A percentile compares a stretch with the other conserved stretches of the same genome.
Evolutionary conservation across 805 yeast species (phyloP).

Genomic region (Zygotorulaspora sp.): DNA sequence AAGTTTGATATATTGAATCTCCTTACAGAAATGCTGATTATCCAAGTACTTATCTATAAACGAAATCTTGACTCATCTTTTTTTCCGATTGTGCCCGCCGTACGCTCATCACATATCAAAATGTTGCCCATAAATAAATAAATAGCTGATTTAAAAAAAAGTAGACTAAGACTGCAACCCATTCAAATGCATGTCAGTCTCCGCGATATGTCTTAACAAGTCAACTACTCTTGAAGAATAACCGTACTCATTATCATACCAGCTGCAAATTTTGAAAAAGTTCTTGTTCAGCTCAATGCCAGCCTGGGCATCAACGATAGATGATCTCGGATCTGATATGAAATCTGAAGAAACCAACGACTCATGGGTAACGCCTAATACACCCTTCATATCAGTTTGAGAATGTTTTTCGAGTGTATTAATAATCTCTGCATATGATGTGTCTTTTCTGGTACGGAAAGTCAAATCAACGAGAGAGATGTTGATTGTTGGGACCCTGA

Average conservation of each 20-base stretch:
- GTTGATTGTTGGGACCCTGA: slow-evolving; percentile 91
- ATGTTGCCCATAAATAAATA: background rate
- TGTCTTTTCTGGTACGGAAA: slow-evolving; percentile 68
- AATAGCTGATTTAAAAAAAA: too few relatives aligned
- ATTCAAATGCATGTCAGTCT: too few relatives aligned
- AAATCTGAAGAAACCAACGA: slow-evolving; percentile 89
- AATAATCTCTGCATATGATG: slow-evolving; percentile 81
- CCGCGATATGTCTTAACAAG: slow-evolving; percentile 76
- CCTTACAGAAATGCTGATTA: too few relatives aligned
- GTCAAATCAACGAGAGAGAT: slow-evolving; percentile 93
- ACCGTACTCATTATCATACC: slow-evolving; percentile 97
- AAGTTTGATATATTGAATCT: too few relatives aligned
- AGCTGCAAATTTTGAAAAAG: slow-evolving; percentile 85
- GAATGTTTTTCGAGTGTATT: slow-evolving; percentile 71
- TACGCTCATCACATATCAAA: background rate
- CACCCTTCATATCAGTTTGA: slow-evolving; percentile 72
- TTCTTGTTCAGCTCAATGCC: slow-evolving; percentile 83
- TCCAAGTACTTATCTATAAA: too few relatives aligned
- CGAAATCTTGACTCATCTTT: background rate
- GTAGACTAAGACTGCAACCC: too few relatives aligned
- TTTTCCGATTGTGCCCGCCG: background rate
- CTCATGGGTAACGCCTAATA: slow-evolving; percentile 87
- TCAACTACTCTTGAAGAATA: slow-evolving; percentile 96
- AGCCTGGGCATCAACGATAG: slow-evolving; percentile 87
- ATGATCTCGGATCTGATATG: slow-evolving; percentile 76